These are phyloP conservation scores for Pleurozium schreberi DNA, from an alignment of 225 moss, liverwort and hornwort genomes.

Conservation along the genomic window DNA sequence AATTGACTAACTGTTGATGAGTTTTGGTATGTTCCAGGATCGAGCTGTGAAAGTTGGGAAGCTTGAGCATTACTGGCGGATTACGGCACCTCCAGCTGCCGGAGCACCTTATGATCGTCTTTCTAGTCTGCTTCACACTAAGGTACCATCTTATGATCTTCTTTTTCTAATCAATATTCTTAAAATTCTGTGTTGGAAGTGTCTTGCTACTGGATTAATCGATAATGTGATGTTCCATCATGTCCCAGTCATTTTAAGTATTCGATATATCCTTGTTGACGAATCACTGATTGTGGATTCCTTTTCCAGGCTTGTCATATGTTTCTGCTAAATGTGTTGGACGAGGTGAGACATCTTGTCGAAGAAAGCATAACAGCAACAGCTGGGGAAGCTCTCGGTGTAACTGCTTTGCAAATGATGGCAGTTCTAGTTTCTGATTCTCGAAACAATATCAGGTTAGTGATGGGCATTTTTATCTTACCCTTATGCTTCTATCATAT, in stretches of 20 bases:
- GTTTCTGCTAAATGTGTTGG: slow-evolving; percentile 79
- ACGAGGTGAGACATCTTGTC: slow-evolving; percentile 59
- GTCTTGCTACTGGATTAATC: background rate
- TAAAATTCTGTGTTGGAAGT: background rate
- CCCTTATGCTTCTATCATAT: background rate
- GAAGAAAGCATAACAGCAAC: slow-evolving; percentile 53
- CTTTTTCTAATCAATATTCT: background rate
- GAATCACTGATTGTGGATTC: background rate
- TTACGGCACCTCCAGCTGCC: slow-evolving; percentile 48
- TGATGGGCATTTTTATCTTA: background rate
- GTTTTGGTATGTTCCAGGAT: slow-evolving; percentile 36
- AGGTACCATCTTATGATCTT: slow-evolving; percentile 62
- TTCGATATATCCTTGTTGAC: background rate
- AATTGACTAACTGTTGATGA: background rate
- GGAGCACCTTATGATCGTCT: slow-evolving; percentile 68
- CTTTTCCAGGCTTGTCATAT: slow-evolving; percentile 70
- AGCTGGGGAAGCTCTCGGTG: slow-evolving; percentile 83
- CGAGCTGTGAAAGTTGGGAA: slow-evolving; percentile 83
- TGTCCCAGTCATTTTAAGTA: background rate
- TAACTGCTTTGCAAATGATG: slow-evolving; percentile 85
- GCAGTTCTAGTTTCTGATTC: slow-evolving; percentile 66
- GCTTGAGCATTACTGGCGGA: slow-evolving; percentile 66
- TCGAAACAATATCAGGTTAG: slow-evolving; percentile 20
- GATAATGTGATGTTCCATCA: background rate
- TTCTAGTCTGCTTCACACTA: slow-evolving; percentile 61